Evolutionary conservation across 2,329 filamentous ascomycete species (phyloP).

Genomic region (Coniochaeta pulveracea): DNA sequence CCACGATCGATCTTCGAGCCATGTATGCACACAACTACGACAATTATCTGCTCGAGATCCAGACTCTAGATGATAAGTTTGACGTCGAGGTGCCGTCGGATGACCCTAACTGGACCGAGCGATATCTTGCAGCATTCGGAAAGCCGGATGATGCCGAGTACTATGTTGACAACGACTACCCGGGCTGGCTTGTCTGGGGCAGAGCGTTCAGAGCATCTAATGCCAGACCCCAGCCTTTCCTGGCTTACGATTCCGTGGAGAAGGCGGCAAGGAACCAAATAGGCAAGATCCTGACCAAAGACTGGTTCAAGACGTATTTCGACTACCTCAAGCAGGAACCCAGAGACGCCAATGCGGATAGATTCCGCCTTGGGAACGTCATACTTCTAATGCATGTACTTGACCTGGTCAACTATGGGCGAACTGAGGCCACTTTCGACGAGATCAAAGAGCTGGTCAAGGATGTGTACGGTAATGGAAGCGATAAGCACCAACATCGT

Average conservation of each 20-base stretch:
- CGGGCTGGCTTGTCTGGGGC: conserved; percentile 94
- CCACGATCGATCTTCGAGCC: conserved; percentile 77
- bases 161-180: conserved; percentile 83
- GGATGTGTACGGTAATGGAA: conserved; percentile 79
- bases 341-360: conserved; percentile 66
- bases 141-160: conserved; percentile 65
- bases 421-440: conserved; percentile 68
- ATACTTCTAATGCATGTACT: conserved; percentile 84
- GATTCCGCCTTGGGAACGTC: conserved; percentile 81
- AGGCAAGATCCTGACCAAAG: conserved; percentile 64
- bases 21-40: conserved; percentile 78
- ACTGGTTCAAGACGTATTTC: conserved; percentile 84
- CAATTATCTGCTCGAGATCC: conserved; percentile 74
- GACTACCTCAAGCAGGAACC: conserved; percentile 94
- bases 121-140: conserved; percentile 69
- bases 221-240: conserved; percentile 57
- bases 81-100: conserved; percentile 62
- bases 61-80: conserved; percentile 67
- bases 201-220: conserved; percentile 74
- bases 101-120: conserved; percentile 66
- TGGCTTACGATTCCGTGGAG: conserved; percentile 71
- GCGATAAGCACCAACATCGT: conserved; percentile 94
- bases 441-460: conserved; percentile 76
- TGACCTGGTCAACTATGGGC: conserved; percentile 72
- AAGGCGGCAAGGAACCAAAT: conserved; percentile 64